These are phyloP conservation scores for Trichosanthes truncata DNA, from an alignment of 306 rosid genomes.

Conservation along the genomic window DNA sequence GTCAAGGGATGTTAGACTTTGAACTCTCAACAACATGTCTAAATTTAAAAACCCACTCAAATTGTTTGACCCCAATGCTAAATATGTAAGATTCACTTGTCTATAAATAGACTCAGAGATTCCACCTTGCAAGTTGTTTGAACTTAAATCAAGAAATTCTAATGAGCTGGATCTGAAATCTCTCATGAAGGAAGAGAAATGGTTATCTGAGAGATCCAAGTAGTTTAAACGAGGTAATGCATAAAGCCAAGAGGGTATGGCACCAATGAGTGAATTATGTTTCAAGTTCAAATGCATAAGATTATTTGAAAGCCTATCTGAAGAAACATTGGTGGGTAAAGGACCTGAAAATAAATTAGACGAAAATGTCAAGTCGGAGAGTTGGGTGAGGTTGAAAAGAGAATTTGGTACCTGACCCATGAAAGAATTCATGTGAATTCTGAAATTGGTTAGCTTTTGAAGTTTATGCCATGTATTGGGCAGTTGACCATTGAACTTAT, in stretches of 20 bases:
- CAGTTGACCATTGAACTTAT: slow-evolving; percentile 11
- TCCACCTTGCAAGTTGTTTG: slow-evolving; percentile 12
- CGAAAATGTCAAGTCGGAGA: no score
- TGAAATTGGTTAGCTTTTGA: neutral
- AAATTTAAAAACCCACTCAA: slow-evolving; percentile 2
- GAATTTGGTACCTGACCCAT: no score
- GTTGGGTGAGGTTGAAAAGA: no score
- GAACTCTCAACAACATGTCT: neutral
- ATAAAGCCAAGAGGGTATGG: neutral
- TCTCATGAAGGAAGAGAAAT: neutral
- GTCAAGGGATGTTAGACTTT: neutral
- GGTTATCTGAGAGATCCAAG: neutral
- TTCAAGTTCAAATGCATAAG: neutral
- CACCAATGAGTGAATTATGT: neutral
- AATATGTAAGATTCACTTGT: neutral
- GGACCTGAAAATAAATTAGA: no score
- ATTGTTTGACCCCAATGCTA: neutral
- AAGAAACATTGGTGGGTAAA: no score
- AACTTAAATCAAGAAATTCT: neutral
- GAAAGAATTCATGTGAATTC: neutral
- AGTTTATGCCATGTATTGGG: slow-evolving; percentile 2
- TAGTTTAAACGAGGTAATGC: neutral
- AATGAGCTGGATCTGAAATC: neutral
- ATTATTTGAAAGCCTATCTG: neutral
- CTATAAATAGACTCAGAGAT: slow-evolving; percentile 9